Percentiles rank a stretch among this genome's conserved stretches.
phyloP scores from a whole-genome alignment of 768 basidiomycete species.

The Kwoniella bestiolae region DNA sequence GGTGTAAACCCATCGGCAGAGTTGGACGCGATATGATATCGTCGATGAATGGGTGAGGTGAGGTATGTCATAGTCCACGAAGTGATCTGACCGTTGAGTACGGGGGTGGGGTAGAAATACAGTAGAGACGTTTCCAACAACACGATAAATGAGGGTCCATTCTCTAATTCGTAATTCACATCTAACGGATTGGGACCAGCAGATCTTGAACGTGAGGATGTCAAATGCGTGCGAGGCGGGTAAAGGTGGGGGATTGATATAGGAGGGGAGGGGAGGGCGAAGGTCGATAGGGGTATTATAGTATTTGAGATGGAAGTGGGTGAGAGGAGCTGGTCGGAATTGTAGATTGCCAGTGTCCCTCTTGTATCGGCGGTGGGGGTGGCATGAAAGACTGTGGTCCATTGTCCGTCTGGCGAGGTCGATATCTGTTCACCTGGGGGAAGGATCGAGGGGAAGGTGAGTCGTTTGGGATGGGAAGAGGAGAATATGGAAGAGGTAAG shows the following conservation, averaged over 20 bases:
- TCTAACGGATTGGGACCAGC: constrained; percentile 29
- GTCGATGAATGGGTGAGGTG: constrained; percentile 29
- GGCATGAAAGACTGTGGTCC: no score
- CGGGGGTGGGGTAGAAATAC: constrained; percentile 4
- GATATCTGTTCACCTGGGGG: constrained; percentile 27
- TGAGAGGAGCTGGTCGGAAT: constrained; percentile 23
- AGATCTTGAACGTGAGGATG: constrained; percentile 13
- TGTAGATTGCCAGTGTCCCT: constrained; percentile 45
- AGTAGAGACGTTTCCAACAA: constrained; percentile 24
- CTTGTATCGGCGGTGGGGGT: constrained; percentile 4
- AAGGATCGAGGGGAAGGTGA: constrained; percentile 30
- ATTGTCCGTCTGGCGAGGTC: constrained; percentile 25
- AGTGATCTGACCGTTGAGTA: not conserved
- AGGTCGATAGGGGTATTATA: constrained; percentile 28
- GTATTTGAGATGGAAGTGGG: constrained; percentile 21
- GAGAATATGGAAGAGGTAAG: constrained; percentile 30
- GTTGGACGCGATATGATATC: constrained; percentile 20
- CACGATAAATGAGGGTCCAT: constrained; percentile 39
- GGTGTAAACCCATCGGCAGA: constrained; percentile 8
- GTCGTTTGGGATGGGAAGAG: constrained; percentile 23
- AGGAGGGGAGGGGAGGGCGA: constrained; percentile 25
- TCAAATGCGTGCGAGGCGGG: constrained; percentile 20
- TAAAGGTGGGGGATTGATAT: constrained; percentile 36
- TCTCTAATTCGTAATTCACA: constrained; percentile 3
- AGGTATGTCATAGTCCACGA: constrained; percentile 31